Conservation (phyloP, 805 yeast species). For the Candida parachauliodes region DNA sequence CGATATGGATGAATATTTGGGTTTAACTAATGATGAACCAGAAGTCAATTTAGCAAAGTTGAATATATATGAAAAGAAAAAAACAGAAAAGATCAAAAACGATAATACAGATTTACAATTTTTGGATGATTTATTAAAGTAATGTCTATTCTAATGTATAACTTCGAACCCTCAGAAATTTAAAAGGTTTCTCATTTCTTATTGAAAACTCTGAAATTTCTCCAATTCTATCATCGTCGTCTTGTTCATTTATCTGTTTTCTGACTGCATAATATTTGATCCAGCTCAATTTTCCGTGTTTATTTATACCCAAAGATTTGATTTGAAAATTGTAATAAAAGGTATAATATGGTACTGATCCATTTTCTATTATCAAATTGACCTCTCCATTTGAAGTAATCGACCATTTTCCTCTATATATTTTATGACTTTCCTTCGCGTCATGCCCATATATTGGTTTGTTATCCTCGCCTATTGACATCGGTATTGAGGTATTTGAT, state of each 20-base stretch:
- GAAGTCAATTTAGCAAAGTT: not conserved
- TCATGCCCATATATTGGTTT: slow-evolving; percentile 7
- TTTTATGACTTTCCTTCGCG: slow-evolving; percentile 28
- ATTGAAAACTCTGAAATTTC: slow-evolving; percentile 49
- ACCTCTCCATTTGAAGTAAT: slow-evolving; percentile 50
- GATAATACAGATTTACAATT: slow-evolving; percentile 2
- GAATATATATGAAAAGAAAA: not conserved
- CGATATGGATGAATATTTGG: slow-evolving; percentile 13
- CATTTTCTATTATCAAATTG: slow-evolving; percentile 48
- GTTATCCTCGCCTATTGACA: slow-evolving; percentile 3
- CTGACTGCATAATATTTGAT: slow-evolving; percentile 54
- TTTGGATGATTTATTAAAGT: slow-evolving; percentile 6
- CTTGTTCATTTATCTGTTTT: slow-evolving; percentile 22
- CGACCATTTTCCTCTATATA: slow-evolving; percentile 54
- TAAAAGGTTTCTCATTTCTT: slow-evolving; percentile 74
- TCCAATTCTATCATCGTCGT: slow-evolving; percentile 44
- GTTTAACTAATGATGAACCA: slow-evolving; percentile 6
- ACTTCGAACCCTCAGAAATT: slow-evolving; percentile 62
- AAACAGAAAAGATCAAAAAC: not conserved
- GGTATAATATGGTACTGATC: slow-evolving; percentile 56
- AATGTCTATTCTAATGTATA: slow-evolving; percentile 16
- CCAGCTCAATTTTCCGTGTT: slow-evolving; percentile 76
- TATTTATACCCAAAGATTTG: slow-evolving; percentile 52
- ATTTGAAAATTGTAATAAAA: slow-evolving; percentile 65
- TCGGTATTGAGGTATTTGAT: slow-evolving; percentile 5